Base-by-base conservation (phyloP, 495 filamentous ascomycete genomes). In the Aspergillus bertholletiae region DNA sequence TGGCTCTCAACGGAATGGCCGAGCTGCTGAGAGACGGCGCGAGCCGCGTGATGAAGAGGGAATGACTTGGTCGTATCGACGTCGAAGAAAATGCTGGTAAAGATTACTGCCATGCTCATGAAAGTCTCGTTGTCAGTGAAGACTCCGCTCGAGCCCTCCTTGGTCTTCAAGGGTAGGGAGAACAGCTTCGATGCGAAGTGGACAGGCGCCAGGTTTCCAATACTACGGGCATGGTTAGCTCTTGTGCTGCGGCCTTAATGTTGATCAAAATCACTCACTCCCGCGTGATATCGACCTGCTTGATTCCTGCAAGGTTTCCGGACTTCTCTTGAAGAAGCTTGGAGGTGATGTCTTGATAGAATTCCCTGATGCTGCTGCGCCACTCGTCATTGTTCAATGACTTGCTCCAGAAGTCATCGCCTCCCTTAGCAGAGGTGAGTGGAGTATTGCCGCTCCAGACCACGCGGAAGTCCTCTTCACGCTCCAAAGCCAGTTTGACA, bases 61-160 rank as follows among this genome's bases (percentile, higher is more conserved):
- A 76, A 83, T 0, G 79, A 80, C 48, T 78, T 78, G 51, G 74
- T 67, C 7, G 72, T 63, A 34, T 85, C 82, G 1, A 79, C 54
- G 46, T 84, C 81, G 57, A 80, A 79, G 72, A 82, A 84, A 27
- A 82, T 69, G 55, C 73, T 74, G 22, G 67, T 69, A 62, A 84
- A 91, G 51, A 92, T 78, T 24, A 85, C 75, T 0, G 87, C 77
- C 7, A 95, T 72, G n/a, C 85, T 81, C 68, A 81, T 84, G 69
- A 90, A 92, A 54, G 94, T 71, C 69, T 94, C 88, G 34, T 92
- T 82, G 59, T 89, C 87, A 7, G 83, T 88, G 72, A 90, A 92
- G 30, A 90, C 71, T 5, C 87, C 88, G 54, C 79, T 80, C 11
- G 84, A 77, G 61, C 85, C 83, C 24, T 84, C 80, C 55, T 83